Percentiles rank a stretch among this genome's conserved stretches.
These are phyloP conservation scores for Tetrastigma voinierianum DNA, from an alignment of 164 flowering plant species.

Conservation along the genomic window DNA sequence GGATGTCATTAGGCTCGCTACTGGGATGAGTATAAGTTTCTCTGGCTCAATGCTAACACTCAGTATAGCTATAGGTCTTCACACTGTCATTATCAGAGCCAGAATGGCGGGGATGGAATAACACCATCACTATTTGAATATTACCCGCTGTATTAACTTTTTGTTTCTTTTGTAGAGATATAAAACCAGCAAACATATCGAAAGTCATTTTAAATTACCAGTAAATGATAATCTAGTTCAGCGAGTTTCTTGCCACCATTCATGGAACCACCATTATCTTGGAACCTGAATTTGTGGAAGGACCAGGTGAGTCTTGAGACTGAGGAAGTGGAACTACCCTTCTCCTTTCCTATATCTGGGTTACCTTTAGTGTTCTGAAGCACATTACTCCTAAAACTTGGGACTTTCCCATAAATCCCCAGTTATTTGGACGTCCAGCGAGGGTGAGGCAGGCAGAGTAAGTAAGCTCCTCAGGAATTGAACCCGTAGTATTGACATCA, in stretches of 20 bases:
- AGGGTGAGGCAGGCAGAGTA: conserved; percentile 39
- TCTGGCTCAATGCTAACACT: conserved; percentile 55
- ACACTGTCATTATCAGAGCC: conserved; percentile 68
- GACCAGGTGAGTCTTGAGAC: conserved; percentile 12
- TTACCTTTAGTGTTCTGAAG: conserved; percentile 47
- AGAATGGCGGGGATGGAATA: conserved; percentile 72
- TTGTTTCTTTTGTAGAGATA: conserved; percentile 50
- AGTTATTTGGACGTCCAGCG: conserved; percentile 57
- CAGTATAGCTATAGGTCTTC: conserved; percentile 67
- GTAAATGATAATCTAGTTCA: conserved; percentile 32
- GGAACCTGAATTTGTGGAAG: conserved; percentile 7
- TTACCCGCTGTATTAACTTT: conserved; percentile 67
- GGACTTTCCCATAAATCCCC: conserved; percentile 59
- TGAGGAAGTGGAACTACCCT: conserved; percentile 12
- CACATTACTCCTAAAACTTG: conserved; percentile 37
- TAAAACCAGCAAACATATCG: conserved; percentile 36
- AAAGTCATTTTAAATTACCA: conserved; percentile 45
- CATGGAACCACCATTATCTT: conserved; percentile 6
- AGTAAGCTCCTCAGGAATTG: conserved; percentile 60
- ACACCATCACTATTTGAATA: conserved; percentile 69
- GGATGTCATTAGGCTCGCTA: conserved; percentile 47
- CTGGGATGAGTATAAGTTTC: conserved; percentile 41
- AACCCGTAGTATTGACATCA: conserved; percentile 50
- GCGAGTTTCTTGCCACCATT: conserved; percentile 30
- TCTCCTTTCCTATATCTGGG: conserved; percentile 54